These are phyloP conservation scores for Venturia pyrina DNA, from an alignment of 2,329 filamentous ascomycete genomes.

Conservation along the genomic window DNA sequence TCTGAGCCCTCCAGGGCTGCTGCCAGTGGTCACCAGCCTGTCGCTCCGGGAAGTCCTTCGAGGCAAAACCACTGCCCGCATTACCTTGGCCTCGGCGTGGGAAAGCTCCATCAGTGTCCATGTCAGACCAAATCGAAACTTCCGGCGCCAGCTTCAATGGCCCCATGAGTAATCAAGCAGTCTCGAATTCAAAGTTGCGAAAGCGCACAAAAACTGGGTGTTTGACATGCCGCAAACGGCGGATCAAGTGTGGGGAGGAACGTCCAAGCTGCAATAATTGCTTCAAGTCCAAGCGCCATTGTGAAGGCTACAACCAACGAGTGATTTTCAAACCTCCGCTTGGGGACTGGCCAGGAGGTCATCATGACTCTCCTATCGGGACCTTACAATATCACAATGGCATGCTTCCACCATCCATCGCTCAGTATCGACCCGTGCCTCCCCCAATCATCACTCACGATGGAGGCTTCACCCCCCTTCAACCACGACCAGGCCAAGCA, in stretches of 20 bases:
- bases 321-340: slow-evolving; percentile 71
- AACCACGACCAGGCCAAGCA: not conserved
- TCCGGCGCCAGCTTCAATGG: not conserved
- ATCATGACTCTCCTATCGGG: not conserved
- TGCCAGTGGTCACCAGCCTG: not conserved
- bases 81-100: not conserved
- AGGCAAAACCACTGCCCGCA: not conserved
- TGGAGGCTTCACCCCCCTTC: slow-evolving; percentile 4
- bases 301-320: slow-evolving; percentile 74
- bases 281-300: slow-evolving; percentile 73
- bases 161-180: not conserved
- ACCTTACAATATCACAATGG: slow-evolving; percentile 13
- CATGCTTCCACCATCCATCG: slow-evolving; percentile 1
- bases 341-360: slow-evolving; percentile 32
- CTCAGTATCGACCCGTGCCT: slow-evolving; percentile 1
- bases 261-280: slow-evolving; percentile 75
- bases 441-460: slow-evolving; percentile 9
- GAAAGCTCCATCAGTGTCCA: not conserved
- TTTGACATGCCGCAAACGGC: slow-evolving; percentile 82
- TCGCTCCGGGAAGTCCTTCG: not conserved
- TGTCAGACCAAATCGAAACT: not conserved
- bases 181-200: slow-evolving; percentile 23
- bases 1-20: not conserved
- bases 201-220: slow-evolving; percentile 82
- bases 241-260: slow-evolving; percentile 95